A percentile compares a stretch with the other conserved stretches of the same genome.
Conservation (phyloP, 306 rosid species). For the Malus sylvestris region DNA sequence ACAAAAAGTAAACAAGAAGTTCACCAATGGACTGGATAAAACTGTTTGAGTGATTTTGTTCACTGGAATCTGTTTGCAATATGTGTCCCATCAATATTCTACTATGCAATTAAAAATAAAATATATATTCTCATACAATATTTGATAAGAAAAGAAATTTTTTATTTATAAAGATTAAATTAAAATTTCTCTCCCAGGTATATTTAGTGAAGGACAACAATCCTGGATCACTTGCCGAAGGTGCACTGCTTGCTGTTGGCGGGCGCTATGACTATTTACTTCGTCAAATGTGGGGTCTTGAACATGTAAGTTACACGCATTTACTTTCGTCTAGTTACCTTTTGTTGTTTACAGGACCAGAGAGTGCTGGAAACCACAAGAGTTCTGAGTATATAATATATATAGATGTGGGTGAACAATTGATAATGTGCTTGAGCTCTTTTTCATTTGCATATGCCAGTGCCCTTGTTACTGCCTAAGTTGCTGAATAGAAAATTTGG, state of each 20-base stretch:
- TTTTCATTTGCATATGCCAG: neutral
- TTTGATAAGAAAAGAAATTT: neutral
- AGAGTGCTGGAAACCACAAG: neutral
- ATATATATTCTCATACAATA: neutral
- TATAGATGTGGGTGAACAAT: neutral
- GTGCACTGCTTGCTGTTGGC: conserved; percentile 76
- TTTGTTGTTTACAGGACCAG: neutral
- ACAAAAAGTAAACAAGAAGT: neutral
- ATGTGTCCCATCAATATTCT: neutral
- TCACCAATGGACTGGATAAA: neutral
- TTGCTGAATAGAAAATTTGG: neutral
- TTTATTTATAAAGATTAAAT: conserved; percentile 3
- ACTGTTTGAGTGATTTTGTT: neutral
- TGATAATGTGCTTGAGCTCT: neutral
- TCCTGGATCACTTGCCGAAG: conserved; percentile 68
- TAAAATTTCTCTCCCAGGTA: conserved; percentile 46
- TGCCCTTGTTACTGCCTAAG: neutral
- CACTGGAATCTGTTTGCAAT: neutral
- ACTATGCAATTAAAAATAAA: neutral
- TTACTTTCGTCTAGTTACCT: neutral
- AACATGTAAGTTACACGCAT: conserved; percentile 45
- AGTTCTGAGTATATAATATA: neutral
- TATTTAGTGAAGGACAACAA: conserved; percentile 71
- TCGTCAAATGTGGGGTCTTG: conserved; percentile 60
- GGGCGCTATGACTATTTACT: conserved; percentile 86